Evolutionary conservation across 2,329 filamentous ascomycete species (phyloP), one percentile per base, ranked within the genome.

Genomic region (Trichoderma sp.): DNA sequence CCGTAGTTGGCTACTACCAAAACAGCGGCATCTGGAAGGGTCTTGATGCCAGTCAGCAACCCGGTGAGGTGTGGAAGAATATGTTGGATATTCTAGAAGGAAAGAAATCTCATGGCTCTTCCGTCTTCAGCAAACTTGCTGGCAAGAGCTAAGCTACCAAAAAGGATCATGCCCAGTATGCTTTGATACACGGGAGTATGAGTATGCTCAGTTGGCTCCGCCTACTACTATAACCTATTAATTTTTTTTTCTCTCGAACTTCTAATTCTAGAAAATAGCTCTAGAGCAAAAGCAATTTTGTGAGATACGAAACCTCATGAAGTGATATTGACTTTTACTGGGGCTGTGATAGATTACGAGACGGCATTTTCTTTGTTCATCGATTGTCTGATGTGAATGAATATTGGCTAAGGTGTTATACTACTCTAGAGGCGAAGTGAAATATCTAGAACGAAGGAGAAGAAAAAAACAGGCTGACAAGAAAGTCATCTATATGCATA

Each of bases 1-100:
- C 96, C 24, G 96, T 99, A 64, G 95, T 97, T 74, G 88, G 90
- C 72, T 99, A 99, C 88, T 99, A 99, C 90, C 93, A 97, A 86
- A 94, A 94, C 85, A 97, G 93, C 64, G 95, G 95, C 77, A 98
- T 99, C 87, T 99, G 96, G 96, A 92, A 92, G 83, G 92, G 92
- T 74, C 90, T 99, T 78, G 96, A 99, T 82, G 96, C 96, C 75
- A 97, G 93, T 86, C 94, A 99, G 87, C 92, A 97, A 85, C 96
- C 96, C 24, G 93, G 93, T 62, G 91, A 95, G 83, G 96, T 99
- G 74, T 99, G 96, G 96, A 95, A 94, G 87, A 93, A 91, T 82
- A 86, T 99, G 82, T 86, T 98, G 74, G 89, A 90, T 79, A 91
- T 98, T 78, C 95, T 99, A 80, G 89, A 92, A 71, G 87, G 89